A percentile compares a stretch with the other conserved stretches of the same genome.
phyloP scores from a whole-genome alignment of 441 rosid genomes.

The Euphorbia celastroides region DNA sequence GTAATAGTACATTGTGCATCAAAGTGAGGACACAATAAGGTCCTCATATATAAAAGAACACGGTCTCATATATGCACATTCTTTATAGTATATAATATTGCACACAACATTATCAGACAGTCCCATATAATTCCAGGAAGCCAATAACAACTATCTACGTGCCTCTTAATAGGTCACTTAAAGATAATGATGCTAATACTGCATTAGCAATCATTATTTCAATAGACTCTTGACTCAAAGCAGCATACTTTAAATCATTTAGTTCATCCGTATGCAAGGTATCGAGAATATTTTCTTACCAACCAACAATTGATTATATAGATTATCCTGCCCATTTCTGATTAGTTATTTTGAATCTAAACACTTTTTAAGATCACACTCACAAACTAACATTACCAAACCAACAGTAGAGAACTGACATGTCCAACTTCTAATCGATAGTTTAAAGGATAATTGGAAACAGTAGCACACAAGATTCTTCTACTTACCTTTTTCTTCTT shows the following conservation, averaged over 20 bases:
- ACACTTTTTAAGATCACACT: background rate
- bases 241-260: too few species aligned
- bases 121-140: background rate
- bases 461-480: background rate
- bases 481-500: constrained; percentile 68
- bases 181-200: background rate
- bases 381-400: background rate
- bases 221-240: background rate
- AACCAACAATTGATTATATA: background rate
- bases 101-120: background rate
- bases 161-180: background rate
- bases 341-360: background rate
- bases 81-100: background rate
- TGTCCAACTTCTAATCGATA: background rate
- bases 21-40: background rate
- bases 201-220: background rate
- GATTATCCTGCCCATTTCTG: background rate
- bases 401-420: background rate
- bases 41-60: background rate
- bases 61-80: background rate
- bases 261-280: too few species aligned
- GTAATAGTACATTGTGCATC: constrained; percentile 24
- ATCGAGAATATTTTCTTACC: background rate
- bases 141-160: background rate
- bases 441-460: background rate